Percentiles rank a stretch among this genome's conserved stretches.
Conservation (phyloP, 352 stramenopile genomes). For the Phytophthora cactorum region DNA sequence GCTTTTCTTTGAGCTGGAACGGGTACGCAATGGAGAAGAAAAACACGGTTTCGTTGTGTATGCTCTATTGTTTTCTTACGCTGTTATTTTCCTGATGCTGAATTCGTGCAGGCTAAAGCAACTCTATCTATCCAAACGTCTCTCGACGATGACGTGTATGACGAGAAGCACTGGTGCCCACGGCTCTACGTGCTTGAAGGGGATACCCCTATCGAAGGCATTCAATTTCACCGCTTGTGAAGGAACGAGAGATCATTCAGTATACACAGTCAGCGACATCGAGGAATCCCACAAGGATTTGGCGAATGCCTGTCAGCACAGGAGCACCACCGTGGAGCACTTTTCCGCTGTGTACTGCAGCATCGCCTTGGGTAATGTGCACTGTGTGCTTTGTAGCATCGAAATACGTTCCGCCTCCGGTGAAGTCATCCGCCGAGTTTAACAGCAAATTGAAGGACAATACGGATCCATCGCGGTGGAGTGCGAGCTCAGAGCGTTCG, state of each 20-base stretch:
- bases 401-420: constrained; percentile 94
- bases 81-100: neutral
- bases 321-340: constrained; percentile 91
- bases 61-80: constrained; percentile 18
- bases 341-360: constrained; percentile 92
- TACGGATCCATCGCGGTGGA: constrained; percentile 94
- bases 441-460: constrained; percentile 96
- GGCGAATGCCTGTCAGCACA: constrained; percentile 81
- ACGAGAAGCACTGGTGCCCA: constrained; percentile 76
- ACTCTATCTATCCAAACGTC: constrained; percentile 79
- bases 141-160: constrained; percentile 71
- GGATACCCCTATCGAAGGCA: constrained; percentile 79
- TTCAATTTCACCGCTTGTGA: constrained; percentile 79
- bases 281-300: constrained; percentile 94
- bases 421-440: constrained; percentile 82
- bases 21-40: constrained; percentile 38
- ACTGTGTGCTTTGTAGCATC: constrained; percentile 73
- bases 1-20: constrained; percentile 83
- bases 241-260: neutral
- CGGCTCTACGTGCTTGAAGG: constrained; percentile 77
- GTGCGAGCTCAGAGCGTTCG: constrained; percentile 77
- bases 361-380: constrained; percentile 85
- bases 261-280: constrained; percentile 73
- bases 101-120: constrained; percentile 57
- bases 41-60: neutral